Base-by-base conservation (phyloP, 2,329 filamentous ascomycete genomes). In the Leptosphaerulina australis region DNA sequence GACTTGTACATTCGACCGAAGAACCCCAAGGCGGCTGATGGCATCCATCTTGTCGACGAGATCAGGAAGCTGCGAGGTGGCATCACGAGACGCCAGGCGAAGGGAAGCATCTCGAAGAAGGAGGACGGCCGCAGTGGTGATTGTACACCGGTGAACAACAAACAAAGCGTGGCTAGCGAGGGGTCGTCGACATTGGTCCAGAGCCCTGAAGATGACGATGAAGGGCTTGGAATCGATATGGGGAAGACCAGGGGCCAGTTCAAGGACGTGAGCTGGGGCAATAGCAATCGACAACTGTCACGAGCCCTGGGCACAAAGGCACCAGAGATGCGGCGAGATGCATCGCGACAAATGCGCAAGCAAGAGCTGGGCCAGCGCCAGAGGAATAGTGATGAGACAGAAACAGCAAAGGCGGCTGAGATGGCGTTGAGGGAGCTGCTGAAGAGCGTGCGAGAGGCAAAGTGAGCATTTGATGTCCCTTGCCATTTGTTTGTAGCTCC, bases 1-100 rank as follows among this genome's bases (percentile, higher is more conserved):
- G 93, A 97, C 71, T 83, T 96, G 29, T 97, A 95, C 73, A 92
- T 97, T 66, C 92, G 91, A 68, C 88, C 91, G 51, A 95, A 91
- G 77, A 97, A 97, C 71, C 91, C 93, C 1, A 94, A 92, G 73
- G 82, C 87, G 1, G 78, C 88, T 5, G 93, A 97, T 74, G 92
- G 92, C 39, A 77, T 96, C 35, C 93, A 97, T 74, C 82, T 96
- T 76, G 90, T 97, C 50, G 90, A 93, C 6, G 90, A 90, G 72
- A 97, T 97, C 65, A 83, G 84, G 60, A 90, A 88, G 73, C 78
- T 96, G 65, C 85, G 93, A 44, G 90, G 90, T 34, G 83, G 85
- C 54, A 96, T 97, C 72, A 97, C 93, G 20, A 82, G 93, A 57
- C 83, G 93, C 52, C 91, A 96, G 69, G 86, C 90, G 2, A 83